A percentile compares a stretch with the other conserved stretches of the same genome.
Conservation (phyloP, 805 yeast species). For the Clavispora santaluciae region DNA sequence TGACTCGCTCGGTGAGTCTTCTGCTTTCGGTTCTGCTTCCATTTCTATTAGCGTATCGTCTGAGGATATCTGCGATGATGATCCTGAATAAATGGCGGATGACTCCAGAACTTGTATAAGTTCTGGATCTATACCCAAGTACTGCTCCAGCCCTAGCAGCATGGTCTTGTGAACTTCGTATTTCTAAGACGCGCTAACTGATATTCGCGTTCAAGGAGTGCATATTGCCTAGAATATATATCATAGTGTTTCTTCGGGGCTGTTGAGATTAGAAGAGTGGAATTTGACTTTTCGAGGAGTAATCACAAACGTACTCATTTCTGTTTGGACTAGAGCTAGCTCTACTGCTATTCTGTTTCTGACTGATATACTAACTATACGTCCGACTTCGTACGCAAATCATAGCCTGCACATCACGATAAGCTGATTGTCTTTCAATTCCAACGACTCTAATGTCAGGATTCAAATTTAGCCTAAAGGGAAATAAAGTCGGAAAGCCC, state of each 20-base stretch:
- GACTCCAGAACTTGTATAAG: neutral
- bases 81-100: neutral
- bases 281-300: too few species aligned
- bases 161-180: constrained; percentile 2
- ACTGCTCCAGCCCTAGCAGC: constrained; percentile 14
- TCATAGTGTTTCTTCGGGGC: neutral
- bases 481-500: constrained; percentile 2
- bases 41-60: neutral
- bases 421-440: neutral
- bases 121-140: constrained; percentile 3
- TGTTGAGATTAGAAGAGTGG: too few species aligned
- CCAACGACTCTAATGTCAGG: constrained; percentile 8
- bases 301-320: too few species aligned
- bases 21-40: neutral
- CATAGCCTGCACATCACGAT: neutral
- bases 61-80: neutral
- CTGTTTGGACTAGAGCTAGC: too few species aligned
- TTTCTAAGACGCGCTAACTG: neutral
- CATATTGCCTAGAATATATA: neutral
- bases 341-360: too few species aligned
- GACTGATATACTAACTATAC: too few species aligned
- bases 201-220: neutral
- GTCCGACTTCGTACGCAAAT: too few species aligned
- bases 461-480: constrained; percentile 13
- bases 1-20: neutral